A percentile compares a stretch with the other conserved stretches of the same genome.
phyloP scores from a whole-genome alignment of 192 early-diverging fungal species.

The Coemansia sp. region DNA sequence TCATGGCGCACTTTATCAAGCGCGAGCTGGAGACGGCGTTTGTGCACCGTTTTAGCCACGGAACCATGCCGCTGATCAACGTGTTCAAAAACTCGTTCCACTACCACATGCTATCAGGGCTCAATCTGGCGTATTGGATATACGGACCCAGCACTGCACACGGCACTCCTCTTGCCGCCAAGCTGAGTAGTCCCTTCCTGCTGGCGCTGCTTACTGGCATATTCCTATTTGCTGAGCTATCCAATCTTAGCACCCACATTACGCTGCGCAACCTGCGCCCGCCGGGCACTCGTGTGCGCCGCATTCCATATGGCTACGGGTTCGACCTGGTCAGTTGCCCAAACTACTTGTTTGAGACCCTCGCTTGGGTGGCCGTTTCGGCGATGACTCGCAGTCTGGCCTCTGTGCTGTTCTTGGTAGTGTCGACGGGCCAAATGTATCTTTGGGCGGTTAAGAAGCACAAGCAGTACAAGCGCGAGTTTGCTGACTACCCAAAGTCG shows the following conservation, averaged over 20 bases:
- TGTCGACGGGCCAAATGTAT: conserved; percentile 87
- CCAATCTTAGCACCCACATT: conserved; percentile 83
- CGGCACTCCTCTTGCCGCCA: conserved; percentile 39
- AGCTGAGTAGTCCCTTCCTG: conserved; percentile 51
- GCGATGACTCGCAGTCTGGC: conserved; percentile 73
- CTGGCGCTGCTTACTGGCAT: conserved; percentile 37
- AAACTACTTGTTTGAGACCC: conserved; percentile 91
- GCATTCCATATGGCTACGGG: conserved; percentile 91
- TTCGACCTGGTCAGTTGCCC: conserved; percentile 89
- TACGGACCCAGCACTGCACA: conserved; percentile 81
- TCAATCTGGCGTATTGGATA: conserved; percentile 85
- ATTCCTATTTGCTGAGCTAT: conserved; percentile 71
- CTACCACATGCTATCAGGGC: conserved; percentile 87
- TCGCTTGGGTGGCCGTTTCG: conserved; percentile 80
- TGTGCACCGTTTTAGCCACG: conserved; percentile 92
- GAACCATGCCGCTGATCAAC: conserved; percentile 95
- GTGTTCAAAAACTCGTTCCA: conserved; percentile 95
- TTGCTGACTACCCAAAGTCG: conserved; percentile 85
- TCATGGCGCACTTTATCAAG: conserved; percentile 89
- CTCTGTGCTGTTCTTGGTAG: conserved; percentile 69
- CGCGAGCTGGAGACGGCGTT: conserved; percentile 92
- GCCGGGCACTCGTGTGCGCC: conserved; percentile 80
- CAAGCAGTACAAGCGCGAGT: conserved; percentile 86
- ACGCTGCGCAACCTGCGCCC: conserved; percentile 93
- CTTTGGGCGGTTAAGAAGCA: conserved; percentile 98